Conservation (phyloP, 1,284 basidiomycete genomes). For the Volvariella volvacea region DNA sequence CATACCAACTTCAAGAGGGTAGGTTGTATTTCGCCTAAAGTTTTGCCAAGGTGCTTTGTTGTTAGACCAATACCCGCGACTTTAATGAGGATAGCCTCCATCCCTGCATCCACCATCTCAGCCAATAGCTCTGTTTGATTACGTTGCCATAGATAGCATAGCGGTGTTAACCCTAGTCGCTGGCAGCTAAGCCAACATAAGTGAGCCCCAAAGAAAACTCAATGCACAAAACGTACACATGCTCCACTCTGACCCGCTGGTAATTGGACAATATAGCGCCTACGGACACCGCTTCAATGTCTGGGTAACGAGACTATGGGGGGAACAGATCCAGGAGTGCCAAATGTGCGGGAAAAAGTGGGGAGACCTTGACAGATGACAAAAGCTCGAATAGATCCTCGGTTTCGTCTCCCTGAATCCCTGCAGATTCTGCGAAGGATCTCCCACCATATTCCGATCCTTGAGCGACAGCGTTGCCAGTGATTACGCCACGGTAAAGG, state of each 20-base stretch:
- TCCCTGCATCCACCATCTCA: conserved; percentile 80
- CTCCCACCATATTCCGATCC: conserved; percentile 81
- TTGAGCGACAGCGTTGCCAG: conserved; percentile 77
- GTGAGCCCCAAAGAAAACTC: neutral
- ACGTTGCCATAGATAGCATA: conserved; percentile 94
- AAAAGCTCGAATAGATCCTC: conserved; percentile 89
- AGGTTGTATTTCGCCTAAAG: conserved; percentile 69
- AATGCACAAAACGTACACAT: conserved; percentile 62
- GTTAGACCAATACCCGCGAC: conserved; percentile 92
- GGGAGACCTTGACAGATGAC: conserved; percentile 65
- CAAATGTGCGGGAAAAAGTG: conserved; percentile 1
- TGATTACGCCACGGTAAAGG: conserved; percentile 77
- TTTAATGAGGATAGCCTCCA: conserved; percentile 90
- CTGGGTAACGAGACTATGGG: conserved; percentile 69
- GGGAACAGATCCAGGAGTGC: neutral
- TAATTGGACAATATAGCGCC: conserved; percentile 98
- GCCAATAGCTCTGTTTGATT: conserved; percentile 78
- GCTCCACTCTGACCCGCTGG: conserved; percentile 94
- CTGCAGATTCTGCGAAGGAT: conserved; percentile 33
- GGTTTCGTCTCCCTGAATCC: conserved; percentile 83
- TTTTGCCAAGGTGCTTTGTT: conserved; percentile 74
- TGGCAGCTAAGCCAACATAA: conserved; percentile 51
- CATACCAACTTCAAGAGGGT: conserved; percentile 71
- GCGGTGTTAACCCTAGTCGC: conserved; percentile 73
- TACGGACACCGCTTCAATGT: conserved; percentile 84